Conservation (phyloP, 2,329 filamentous ascomycete species). For the Hypoxylon sp. region DNA sequence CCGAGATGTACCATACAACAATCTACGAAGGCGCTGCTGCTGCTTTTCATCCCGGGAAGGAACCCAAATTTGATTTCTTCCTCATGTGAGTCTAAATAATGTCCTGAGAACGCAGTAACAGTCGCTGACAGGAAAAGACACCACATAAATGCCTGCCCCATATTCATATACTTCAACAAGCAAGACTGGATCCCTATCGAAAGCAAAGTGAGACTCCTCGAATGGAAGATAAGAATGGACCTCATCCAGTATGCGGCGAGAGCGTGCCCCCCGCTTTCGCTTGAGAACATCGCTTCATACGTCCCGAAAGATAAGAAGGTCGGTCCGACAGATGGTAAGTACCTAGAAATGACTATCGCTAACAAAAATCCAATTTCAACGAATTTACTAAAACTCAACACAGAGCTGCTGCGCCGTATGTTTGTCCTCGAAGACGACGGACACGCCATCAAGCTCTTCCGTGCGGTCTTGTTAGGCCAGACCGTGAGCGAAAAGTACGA, state of each 20-base stretch:
- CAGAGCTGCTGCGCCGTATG: conserved; percentile 64
- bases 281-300: conserved; percentile 74
- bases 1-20: conserved; percentile 78
- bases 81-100: conserved; percentile 62
- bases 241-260: conserved; percentile 81
- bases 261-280: conserved; percentile 71
- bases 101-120: background rate
- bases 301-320: conserved; percentile 60
- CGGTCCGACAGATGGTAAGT: conserved; percentile 60
- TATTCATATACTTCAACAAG: conserved; percentile 79
- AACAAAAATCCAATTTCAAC: background rate
- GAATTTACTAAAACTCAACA: background rate
- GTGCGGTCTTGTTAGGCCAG: conserved; percentile 78
- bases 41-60: conserved; percentile 74
- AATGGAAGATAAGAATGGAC: conserved; percentile 86
- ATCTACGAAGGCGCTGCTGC: conserved; percentile 67
- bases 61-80: conserved; percentile 86
- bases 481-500: conserved; percentile 63
- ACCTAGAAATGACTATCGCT: conserved; percentile 1
- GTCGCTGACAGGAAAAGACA: conserved; percentile 72
- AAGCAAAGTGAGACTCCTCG: conserved; percentile 78
- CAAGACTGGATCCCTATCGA: conserved; percentile 72
- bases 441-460: conserved; percentile 81
- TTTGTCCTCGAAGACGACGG: conserved; percentile 78
- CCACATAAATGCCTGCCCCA: conserved; percentile 77